A percentile compares a stretch with the other conserved stretches of the same genome.
phyloP scores from a whole-genome alignment of 768 basidiomycete genomes.

The Mycena leptocephala region DNA sequence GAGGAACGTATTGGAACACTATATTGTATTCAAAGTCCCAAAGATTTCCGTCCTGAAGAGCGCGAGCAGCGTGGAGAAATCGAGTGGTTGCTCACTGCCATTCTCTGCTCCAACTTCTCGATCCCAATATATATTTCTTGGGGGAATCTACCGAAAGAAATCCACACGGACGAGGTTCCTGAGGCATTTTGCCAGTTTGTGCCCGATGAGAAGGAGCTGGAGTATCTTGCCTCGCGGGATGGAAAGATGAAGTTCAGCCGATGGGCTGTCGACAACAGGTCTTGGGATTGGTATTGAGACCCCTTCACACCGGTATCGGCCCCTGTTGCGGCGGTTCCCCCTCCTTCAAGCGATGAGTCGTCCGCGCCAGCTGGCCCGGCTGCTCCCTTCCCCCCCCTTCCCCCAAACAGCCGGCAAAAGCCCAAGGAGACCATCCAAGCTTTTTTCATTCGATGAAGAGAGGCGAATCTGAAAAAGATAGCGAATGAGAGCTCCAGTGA shows the following conservation, averaged over 20 bases:
- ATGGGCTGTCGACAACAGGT: not conserved
- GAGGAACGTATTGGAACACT: not conserved
- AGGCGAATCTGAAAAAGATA: no score
- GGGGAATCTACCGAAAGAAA: not conserved
- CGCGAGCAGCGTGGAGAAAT: not conserved
- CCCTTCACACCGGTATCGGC: no score
- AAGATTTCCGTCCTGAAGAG: not conserved
- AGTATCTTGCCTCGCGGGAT: not conserved
- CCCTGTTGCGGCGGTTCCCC: no score
- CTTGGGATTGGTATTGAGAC: no score
- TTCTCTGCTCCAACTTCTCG: not conserved
- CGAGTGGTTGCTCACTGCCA: not conserved
- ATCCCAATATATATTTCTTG: constrained; percentile 15
- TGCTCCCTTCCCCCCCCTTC: no score
- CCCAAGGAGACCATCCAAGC: no score
- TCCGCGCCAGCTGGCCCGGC: no score
- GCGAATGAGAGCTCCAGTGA: no score
- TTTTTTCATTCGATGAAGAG: no score
- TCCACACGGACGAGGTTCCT: not conserved
- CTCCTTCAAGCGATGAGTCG: no score
- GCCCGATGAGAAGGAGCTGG: not conserved
- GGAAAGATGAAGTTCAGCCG: not conserved
- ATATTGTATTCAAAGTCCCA: not conserved
- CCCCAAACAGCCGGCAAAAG: no score
- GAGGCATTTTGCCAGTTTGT: not conserved